These are phyloP conservation scores for Cymbopogon citratus DNA, from an alignment of 176 grass and related monocot species.

Conservation along the genomic window DNA sequence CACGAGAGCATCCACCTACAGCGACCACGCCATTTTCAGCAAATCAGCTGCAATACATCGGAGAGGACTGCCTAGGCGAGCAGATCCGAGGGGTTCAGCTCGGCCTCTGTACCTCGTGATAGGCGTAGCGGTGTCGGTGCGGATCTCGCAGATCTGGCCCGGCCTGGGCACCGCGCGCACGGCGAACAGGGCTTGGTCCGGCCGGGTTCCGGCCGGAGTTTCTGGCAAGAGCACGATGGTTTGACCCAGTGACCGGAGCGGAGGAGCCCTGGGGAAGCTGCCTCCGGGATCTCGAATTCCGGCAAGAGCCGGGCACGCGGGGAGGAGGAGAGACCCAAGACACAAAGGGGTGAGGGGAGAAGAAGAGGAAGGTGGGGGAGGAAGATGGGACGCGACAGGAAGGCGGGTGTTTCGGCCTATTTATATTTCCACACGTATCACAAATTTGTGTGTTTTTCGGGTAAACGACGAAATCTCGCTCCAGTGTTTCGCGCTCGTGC, in stretches of 20 bases:
- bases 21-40: constrained; percentile 12
- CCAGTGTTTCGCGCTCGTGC: no score
- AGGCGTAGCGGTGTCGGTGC: constrained; percentile 18
- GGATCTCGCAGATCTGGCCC: constrained; percentile 50
- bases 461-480: not conserved
- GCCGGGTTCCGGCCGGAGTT: not conserved
- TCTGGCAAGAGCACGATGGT: not conserved
- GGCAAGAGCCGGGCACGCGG: constrained; percentile 8
- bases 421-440: constrained; percentile 27
- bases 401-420: constrained; percentile 34
- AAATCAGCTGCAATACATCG: not conserved
- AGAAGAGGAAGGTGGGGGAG: not conserved
- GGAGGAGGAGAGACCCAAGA: not conserved
- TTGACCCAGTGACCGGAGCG: not conserved
- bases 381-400: constrained; percentile 7
- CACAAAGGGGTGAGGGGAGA: constrained; percentile 24
- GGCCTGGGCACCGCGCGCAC: constrained; percentile 5
- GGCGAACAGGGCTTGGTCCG: not conserved
- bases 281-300: constrained; percentile 38
- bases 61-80: not conserved
- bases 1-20: constrained; percentile 27
- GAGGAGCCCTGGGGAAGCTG: constrained; percentile 2
- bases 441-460: not conserved
- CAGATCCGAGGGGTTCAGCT: constrained; percentile 22
- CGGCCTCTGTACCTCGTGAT: constrained; percentile 19